phyloP scores from a whole-genome alignment of 257 asterid genomes.

The Oldenlandia corymbosa region DNA sequence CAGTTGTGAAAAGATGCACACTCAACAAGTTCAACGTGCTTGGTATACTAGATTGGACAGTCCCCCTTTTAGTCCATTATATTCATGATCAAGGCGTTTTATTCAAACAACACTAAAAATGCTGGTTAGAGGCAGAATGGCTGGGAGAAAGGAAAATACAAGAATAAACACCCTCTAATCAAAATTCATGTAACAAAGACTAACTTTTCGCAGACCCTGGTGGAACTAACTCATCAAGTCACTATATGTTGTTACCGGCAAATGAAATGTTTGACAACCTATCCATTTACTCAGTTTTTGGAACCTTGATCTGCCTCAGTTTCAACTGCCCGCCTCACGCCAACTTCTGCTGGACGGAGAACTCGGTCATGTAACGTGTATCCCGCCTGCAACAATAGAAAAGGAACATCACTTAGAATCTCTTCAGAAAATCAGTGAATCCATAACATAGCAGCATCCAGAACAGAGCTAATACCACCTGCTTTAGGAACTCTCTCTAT shows the following conservation, averaged over 20 bases:
- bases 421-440: background rate
- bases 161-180: background rate
- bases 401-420: background rate
- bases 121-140: too few relatives aligned
- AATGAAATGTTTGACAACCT: slow-evolving; percentile 1
- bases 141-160: background rate
- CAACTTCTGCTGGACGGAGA: slow-evolving; percentile 89
- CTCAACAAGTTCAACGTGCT: too few relatives aligned
- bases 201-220: background rate
- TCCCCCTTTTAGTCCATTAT: background rate
- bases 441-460: background rate
- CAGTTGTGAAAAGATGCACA: too few relatives aligned
- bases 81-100: background rate
- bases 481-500: too few relatives aligned
- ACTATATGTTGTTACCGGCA: too few relatives aligned
- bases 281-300: slow-evolving; percentile 21
- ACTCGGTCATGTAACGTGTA: slow-evolving; percentile 68
- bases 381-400: slow-evolving; percentile 44
- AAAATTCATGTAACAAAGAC: slow-evolving; percentile 4
- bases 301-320: slow-evolving; percentile 25
- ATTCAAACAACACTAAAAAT: too few relatives aligned
- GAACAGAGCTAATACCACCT: background rate
- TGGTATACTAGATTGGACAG: background rate
- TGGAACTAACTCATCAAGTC: slow-evolving; percentile 1
- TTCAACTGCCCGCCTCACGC: slow-evolving; percentile 52